Evolutionary conservation across 1,284 basidiomycete genomes (phyloP).

Genomic region (Apiotrichum montevideense): DNA sequence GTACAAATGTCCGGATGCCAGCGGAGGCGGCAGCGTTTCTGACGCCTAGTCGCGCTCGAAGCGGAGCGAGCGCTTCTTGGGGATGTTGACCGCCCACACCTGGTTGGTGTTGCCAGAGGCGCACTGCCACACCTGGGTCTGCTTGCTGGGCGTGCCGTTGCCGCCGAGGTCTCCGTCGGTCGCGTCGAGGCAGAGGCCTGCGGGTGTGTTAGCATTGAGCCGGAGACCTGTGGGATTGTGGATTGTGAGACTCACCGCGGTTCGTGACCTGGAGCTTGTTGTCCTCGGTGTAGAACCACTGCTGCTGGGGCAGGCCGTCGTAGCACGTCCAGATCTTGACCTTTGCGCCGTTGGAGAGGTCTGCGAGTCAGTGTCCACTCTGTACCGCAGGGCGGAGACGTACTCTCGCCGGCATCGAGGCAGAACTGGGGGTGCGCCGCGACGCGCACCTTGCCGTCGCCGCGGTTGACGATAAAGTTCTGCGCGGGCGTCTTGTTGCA

Average conservation of each 20-base stretch:
- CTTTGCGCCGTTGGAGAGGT: slow-evolving; percentile 16
- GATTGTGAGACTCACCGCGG: slow-evolving; percentile 5
- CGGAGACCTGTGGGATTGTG: not conserved
- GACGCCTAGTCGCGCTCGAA: no score
- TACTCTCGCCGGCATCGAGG: slow-evolving; percentile 23
- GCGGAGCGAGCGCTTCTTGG: no score
- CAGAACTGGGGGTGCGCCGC: slow-evolving; percentile 1
- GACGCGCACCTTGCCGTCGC: slow-evolving; percentile 8
- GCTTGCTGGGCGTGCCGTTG: slow-evolving; percentile 5
- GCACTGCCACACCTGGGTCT: slow-evolving; percentile 28
- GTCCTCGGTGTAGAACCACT: slow-evolving; percentile 25
- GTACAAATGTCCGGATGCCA: no score
- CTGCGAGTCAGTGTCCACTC: not conserved
- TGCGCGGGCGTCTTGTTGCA: slow-evolving; percentile 33
- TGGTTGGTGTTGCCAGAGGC: slow-evolving; percentile 18
- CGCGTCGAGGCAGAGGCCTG: slow-evolving; percentile 27
- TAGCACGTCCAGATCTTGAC: slow-evolving; percentile 24
- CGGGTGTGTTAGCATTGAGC: slow-evolving; percentile 2
- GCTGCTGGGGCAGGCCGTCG: slow-evolving; percentile 16
- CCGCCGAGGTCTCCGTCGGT: slow-evolving; percentile 14
- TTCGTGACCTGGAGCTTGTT: slow-evolving; percentile 15
- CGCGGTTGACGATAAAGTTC: slow-evolving; percentile 21
- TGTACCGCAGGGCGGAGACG: no score
- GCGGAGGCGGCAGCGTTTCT: no score
- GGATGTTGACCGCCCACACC: slow-evolving; percentile 8